Percentiles rank a stretch among this genome's conserved stretches.
Evolutionary conservation across 2,329 filamentous ascomycete species (phyloP).

Genomic region (Pseudogymnoascus sp.): DNA sequence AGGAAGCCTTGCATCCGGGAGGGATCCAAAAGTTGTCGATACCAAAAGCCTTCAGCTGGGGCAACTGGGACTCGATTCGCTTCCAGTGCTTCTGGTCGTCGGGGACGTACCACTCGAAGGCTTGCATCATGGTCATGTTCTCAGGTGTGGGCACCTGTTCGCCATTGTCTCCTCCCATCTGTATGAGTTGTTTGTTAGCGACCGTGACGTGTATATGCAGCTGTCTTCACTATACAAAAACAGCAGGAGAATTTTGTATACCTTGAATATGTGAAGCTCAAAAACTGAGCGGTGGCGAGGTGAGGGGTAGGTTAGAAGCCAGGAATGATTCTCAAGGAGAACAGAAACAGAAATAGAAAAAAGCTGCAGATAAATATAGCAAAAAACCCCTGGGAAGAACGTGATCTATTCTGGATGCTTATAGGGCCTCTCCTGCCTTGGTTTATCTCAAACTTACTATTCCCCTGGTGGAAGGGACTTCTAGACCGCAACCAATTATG

Average conservation of each 20-base stretch:
- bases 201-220: neutral
- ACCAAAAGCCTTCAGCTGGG: conserved; percentile 50
- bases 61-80: conserved; percentile 45
- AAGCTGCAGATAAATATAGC: neutral
- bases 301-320: neutral
- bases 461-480: conserved; percentile 1
- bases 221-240: neutral
- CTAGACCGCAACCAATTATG: neutral
- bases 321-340: neutral
- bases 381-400: neutral
- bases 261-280: neutral
- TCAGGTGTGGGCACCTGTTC: conserved; percentile 31
- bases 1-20: conserved; percentile 62
- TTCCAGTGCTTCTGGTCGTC: conserved; percentile 54
- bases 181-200: neutral
- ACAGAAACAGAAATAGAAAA: neutral
- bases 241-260: neutral
- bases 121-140: conserved; percentile 57
- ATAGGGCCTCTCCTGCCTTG: conserved; percentile 6
- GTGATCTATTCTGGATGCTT: neutral
- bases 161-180: conserved; percentile 12
- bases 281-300: neutral
- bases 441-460: neutral
- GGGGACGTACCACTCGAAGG: conserved; percentile 66
- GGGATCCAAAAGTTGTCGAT: conserved; percentile 62